Percentiles rank a stretch among this genome's conserved stretches.
Conservation (phyloP, 768 basidiomycete species). For the Hygrocybe punicea region DNA sequence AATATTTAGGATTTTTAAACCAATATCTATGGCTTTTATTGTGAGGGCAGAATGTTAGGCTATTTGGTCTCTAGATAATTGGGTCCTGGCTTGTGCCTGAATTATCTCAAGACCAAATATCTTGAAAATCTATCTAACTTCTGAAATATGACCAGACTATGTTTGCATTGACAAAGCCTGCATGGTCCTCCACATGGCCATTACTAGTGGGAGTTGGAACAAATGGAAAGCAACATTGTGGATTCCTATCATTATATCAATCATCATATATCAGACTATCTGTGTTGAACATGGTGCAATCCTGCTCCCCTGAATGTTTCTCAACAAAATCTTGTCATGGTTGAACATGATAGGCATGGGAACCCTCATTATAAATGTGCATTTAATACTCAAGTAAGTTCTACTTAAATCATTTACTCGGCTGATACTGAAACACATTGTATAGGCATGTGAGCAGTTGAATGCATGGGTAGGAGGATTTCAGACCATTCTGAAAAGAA, state of each 20-base stretch:
- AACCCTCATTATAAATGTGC: constrained; percentile 17
- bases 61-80: neutral
- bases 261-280: neutral
- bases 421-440: neutral
- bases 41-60: too few species aligned
- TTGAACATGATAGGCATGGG: constrained; percentile 22
- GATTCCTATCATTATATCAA: constrained; percentile 22
- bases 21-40: too few species aligned
- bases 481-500: too few species aligned
- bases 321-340: constrained; percentile 27
- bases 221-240: constrained; percentile 19
- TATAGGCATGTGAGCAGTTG: too few species aligned
- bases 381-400: neutral
- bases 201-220: constrained; percentile 5
- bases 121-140: constrained; percentile 16
- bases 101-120: constrained; percentile 13
- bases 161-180: constrained; percentile 14
- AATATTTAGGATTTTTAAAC: too few species aligned
- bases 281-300: neutral
- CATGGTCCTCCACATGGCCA: constrained; percentile 8
- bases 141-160: constrained; percentile 18
- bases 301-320: constrained; percentile 28
- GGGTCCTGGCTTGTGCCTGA: too few species aligned
- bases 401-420: neutral
- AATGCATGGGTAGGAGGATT: too few species aligned